Evolutionary conservation across 805 yeast genomes (phyloP).

Genomic region (Saccharomyces paradoxus): DNA sequence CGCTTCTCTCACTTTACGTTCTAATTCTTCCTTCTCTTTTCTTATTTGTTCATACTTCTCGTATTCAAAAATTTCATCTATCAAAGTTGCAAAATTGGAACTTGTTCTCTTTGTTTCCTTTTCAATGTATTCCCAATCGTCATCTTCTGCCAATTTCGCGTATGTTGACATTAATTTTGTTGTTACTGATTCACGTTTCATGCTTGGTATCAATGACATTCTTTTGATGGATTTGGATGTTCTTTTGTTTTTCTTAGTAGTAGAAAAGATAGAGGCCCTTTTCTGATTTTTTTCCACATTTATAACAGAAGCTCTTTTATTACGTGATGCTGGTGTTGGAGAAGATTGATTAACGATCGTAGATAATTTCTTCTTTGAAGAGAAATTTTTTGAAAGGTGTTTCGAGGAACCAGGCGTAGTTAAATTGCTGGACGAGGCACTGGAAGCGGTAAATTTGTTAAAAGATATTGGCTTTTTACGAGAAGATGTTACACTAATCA

Average conservation of each 20-base stretch:
- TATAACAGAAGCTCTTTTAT: conserved; percentile 20
- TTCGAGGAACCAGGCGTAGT: conserved; percentile 18
- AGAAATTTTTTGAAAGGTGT: conserved; percentile 21
- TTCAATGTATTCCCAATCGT: conserved; percentile 62
- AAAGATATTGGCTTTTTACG: conserved; percentile 44
- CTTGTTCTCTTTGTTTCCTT: conserved; percentile 69
- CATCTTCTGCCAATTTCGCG: conserved; percentile 57
- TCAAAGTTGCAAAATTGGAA: conserved; percentile 67
- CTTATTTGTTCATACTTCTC: conserved; percentile 54
- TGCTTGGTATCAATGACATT: conserved; percentile 33
- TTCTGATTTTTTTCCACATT: conserved; percentile 13
- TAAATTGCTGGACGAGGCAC: conserved; percentile 14
- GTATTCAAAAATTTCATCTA: conserved; percentile 70
- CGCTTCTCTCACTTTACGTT: conserved; percentile 39
- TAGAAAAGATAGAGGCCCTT: background rate
- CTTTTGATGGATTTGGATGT: conserved; percentile 28
- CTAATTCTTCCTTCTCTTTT: conserved; percentile 39
- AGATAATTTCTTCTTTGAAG: conserved; percentile 24
- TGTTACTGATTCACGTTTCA: conserved; percentile 64
- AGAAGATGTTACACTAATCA: conserved; percentile 41
- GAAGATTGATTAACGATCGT: conserved; percentile 14
- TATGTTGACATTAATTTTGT: conserved; percentile 63
- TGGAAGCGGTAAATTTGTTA: conserved; percentile 22
- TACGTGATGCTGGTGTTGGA: conserved; percentile 27
- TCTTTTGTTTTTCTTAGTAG: conserved; percentile 10